These are phyloP conservation scores for Cystobasidium sp. DNA, from an alignment of 1,284 basidiomycete genomes.

Conservation along the genomic window DNA sequence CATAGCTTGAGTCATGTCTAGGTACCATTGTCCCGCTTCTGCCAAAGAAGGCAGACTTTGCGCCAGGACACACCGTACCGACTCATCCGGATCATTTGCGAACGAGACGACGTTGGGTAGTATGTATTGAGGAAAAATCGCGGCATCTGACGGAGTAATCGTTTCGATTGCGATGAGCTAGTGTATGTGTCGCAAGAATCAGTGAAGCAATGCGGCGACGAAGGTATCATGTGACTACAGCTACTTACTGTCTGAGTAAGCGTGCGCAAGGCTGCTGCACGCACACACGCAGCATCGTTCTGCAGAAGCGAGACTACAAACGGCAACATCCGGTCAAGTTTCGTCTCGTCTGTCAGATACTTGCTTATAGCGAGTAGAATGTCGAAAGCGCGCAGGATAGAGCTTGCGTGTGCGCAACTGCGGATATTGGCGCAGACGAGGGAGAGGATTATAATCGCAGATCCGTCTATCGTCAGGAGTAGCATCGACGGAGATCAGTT, in stretches of 20 bases:
- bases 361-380: constrained; percentile 80
- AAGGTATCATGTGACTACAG: not conserved
- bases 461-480: constrained; percentile 65
- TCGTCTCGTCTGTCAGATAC: constrained; percentile 90
- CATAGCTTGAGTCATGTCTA: constrained; percentile 90
- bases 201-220: not conserved
- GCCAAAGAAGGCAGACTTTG: constrained; percentile 83
- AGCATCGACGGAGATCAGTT: not conserved
- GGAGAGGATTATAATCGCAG: constrained; percentile 77
- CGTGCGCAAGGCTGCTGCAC: constrained; percentile 76
- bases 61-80: constrained; percentile 87
- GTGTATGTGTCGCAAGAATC: not conserved
- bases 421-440: constrained; percentile 88
- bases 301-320: constrained; percentile 86
- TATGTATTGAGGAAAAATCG: constrained; percentile 91
- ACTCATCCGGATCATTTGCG: constrained; percentile 78
- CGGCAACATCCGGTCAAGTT: constrained; percentile 89
- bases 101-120: constrained; percentile 86
- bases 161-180: constrained; percentile 82
- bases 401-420: constrained; percentile 83
- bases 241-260: constrained; percentile 80
- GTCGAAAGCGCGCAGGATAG: constrained; percentile 82
- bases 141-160: constrained; percentile 82
- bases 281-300: constrained; percentile 80
- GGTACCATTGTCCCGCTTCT: constrained; percentile 77